Evolutionary conservation across 495 filamentous ascomycete genomes (phyloP), one percentile per base, ranked within the genome.

Genomic region (Extremus antarcticus): DNA sequence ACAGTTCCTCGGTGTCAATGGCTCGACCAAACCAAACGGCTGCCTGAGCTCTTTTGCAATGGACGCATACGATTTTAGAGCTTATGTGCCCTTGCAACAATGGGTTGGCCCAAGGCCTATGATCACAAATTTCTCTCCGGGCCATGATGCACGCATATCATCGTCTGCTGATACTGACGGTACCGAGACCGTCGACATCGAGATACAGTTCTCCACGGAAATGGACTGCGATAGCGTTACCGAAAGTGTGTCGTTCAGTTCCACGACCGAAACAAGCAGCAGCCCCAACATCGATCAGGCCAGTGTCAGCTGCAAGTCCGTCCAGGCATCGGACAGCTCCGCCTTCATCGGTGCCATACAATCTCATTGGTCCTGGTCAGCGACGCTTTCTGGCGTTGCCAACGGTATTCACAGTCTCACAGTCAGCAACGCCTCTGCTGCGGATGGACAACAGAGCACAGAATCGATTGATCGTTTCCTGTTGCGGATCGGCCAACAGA

Each of bases 401-500:
- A 78, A 87, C 47, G 83, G 83, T 49, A 67, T 86, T 19, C 75
- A 86, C 60, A 69, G 72, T 24, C 50, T 85, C 50, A 83, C 79
- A 0, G 68, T 87, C 41, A 73, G 67, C 25, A 84, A 83, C 43
- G 72, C 73, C 15, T 70, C 70, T 3, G 68, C 68, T 15, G 56
- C 51, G 1, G 58, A 69, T 40, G 66, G 67, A 25, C 61, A 56
- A 1, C 49, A 38, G 7, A 68, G 70, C 8, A 80, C 78, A 4
- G 64, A 76, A 24, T 67, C 78, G 0, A 54, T 68, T 16, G 78
- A 80, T 57, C 75, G 75, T 47, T 79, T 81, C 60, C 58, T 80
- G 25, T 63, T 80, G 45, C 74, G 78, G 10, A 62, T 80, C 25
- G 78, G 78, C 13, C 73, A 76, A 53, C 57, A 54, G 13, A 71